Evolutionary conservation across 2,329 filamentous ascomycete genomes (phyloP).

Genomic region (Trichoderma semiorbis): DNA sequence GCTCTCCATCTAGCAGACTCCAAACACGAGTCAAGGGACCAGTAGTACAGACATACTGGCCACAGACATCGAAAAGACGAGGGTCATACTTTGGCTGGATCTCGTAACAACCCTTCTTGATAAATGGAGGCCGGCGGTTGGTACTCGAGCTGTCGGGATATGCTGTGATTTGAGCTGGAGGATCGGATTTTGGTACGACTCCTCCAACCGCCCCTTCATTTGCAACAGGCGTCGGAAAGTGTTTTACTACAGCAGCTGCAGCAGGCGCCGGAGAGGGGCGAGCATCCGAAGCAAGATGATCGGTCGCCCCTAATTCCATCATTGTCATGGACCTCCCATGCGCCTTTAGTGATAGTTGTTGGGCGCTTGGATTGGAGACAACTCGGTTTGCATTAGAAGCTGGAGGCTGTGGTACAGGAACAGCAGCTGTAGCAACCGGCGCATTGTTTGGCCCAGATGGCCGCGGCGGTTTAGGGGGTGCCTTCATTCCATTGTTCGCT

Average conservation of each 20-base stretch:
- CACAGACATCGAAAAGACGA: constrained; percentile 81
- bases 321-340: constrained; percentile 33
- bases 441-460: constrained; percentile 30
- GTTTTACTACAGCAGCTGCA: constrained; percentile 17
- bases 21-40: constrained; percentile 86
- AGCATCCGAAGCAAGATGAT: constrained; percentile 25
- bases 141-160: constrained; percentile 83
- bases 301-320: constrained; percentile 35
- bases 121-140: constrained; percentile 77
- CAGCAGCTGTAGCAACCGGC: constrained; percentile 21
- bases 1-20: constrained; percentile 78
- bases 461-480: constrained; percentile 46
- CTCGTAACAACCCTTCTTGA: constrained; percentile 68
- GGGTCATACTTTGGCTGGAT: constrained; percentile 85
- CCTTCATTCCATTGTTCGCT: constrained; percentile 21
- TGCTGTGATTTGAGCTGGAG: constrained; percentile 52
- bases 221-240: constrained; percentile 18
- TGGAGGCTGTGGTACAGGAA: constrained; percentile 15
- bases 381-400: constrained; percentile 23
- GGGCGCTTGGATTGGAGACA: constrained; percentile 30
- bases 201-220: constrained; percentile 23
- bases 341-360: constrained; percentile 30
- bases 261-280: constrained; percentile 25
- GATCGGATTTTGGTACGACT: constrained; percentile 35
- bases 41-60: constrained; percentile 80